phyloP scores from a whole-genome alignment of 371 early-diverging fungal genomes.

The Rhizomucor miehei region DNA sequence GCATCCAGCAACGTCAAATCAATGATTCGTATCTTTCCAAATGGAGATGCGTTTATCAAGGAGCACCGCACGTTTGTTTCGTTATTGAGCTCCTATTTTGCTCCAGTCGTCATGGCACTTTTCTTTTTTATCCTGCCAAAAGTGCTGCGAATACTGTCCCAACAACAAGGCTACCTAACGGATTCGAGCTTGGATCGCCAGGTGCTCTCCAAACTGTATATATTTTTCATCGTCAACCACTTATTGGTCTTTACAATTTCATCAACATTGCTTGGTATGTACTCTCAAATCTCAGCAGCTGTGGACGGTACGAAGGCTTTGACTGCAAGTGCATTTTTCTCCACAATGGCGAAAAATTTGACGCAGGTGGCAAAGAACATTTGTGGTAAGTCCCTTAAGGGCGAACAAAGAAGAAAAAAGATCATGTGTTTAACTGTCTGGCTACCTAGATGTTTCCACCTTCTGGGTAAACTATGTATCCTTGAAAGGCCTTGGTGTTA shows the following conservation, averaged over 20 bases:
- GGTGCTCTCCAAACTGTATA: slow-evolving; percentile 75
- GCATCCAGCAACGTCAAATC: slow-evolving; percentile 58
- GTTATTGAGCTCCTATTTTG: slow-evolving; percentile 64
- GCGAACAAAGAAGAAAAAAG: neutral
- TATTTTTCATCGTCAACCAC: slow-evolving; percentile 76
- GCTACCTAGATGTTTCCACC: slow-evolving; percentile 29
- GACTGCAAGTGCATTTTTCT: slow-evolving; percentile 20
- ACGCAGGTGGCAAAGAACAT: slow-evolving; percentile 32
- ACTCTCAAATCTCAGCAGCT: slow-evolving; percentile 40
- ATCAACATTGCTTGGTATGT: slow-evolving; percentile 50
- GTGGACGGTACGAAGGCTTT: slow-evolving; percentile 20
- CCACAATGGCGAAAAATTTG: slow-evolving; percentile 24
- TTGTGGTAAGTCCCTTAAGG: slow-evolving; percentile 16
- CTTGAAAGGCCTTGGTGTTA: slow-evolving; percentile 59
- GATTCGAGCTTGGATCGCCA: slow-evolving; percentile 70
- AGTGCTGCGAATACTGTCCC: slow-evolving; percentile 63
- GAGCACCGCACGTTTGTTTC: slow-evolving; percentile 47
- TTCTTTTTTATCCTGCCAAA: slow-evolving; percentile 69
- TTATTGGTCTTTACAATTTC: slow-evolving; percentile 64
- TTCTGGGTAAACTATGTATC: slow-evolving; percentile 78
- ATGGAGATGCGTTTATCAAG: slow-evolving; percentile 48
- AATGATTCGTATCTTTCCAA: slow-evolving; percentile 51
- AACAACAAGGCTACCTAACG: slow-evolving; percentile 78
- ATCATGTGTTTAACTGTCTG: neutral
- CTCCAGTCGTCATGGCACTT: slow-evolving; percentile 71